Percentiles rank a stretch among this genome's conserved stretches.
phyloP scores from a whole-genome alignment of 208 protist genomes.

The Leishmania mexicana region DNA sequence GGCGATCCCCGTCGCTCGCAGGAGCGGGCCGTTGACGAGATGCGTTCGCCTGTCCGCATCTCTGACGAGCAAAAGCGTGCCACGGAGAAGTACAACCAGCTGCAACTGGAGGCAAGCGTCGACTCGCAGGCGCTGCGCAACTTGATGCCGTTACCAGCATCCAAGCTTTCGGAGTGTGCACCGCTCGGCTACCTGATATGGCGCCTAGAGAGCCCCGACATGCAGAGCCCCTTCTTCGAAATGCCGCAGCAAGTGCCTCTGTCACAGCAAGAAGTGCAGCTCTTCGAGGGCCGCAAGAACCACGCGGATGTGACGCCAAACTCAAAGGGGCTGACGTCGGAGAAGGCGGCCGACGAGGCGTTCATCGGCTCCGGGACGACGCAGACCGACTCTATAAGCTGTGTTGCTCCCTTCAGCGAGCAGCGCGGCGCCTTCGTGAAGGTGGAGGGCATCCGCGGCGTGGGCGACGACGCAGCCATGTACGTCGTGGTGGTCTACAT shows the following conservation, averaged over 20 bases:
- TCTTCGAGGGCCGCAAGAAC: constrained; percentile 34
- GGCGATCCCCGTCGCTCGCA: constrained; percentile 76
- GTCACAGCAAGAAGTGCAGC: constrained; percentile 51
- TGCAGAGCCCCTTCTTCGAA: constrained; percentile 49
- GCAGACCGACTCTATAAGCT: constrained; percentile 44
- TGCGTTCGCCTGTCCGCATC: constrained; percentile 42
- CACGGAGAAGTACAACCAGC: constrained; percentile 49
- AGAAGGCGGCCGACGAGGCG: constrained; percentile 28
- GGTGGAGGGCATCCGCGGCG: constrained; percentile 54
- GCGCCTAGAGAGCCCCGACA: constrained; percentile 42
- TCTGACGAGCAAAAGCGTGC: constrained; percentile 39
- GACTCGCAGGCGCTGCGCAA: constrained; percentile 63
- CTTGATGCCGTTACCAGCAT: constrained; percentile 38
- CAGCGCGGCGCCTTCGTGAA: constrained; percentile 59
- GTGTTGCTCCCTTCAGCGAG: constrained; percentile 50
- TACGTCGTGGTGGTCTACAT: constrained; percentile 46
- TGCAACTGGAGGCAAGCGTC: constrained; percentile 58
- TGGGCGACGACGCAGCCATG: constrained; percentile 51
- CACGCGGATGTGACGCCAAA: constrained; percentile 10
- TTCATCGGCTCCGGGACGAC: constrained; percentile 36
- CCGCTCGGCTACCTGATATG: constrained; percentile 66
- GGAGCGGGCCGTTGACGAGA: constrained; percentile 44
- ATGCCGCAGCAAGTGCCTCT: constrained; percentile 48
- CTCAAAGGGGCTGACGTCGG: constrained; percentile 23
- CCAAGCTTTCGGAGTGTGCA: constrained; percentile 41